Percentiles rank a stretch among this genome's conserved stretches.
These are phyloP conservation scores for Phytophthora melonis DNA, from an alignment of 352 stramenopile genomes.

Conservation along the genomic window DNA sequence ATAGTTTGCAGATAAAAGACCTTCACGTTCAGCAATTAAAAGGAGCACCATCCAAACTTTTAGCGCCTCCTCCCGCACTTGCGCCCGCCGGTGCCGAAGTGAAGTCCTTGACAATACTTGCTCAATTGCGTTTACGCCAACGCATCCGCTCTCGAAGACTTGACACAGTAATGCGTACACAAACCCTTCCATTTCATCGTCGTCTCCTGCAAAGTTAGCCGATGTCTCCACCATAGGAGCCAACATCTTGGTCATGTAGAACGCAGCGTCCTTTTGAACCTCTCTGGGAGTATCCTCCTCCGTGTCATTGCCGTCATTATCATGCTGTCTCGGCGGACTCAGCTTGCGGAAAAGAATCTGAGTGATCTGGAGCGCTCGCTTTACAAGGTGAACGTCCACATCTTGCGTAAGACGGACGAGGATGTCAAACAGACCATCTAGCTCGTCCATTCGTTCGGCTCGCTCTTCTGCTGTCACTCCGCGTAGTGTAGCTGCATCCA, in stretches of 20 bases:
- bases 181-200: constrained; percentile 55
- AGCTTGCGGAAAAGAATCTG: constrained; percentile 66
- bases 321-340: constrained; percentile 14
- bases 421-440: constrained; percentile 58
- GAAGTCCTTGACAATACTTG: constrained; percentile 41
- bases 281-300: not conserved
- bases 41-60: constrained; percentile 69
- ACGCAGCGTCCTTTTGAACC: constrained; percentile 15
- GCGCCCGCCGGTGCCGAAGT: constrained; percentile 57
- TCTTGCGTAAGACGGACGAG: constrained; percentile 66
- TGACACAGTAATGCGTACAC: constrained; percentile 44
- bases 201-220: constrained; percentile 62
- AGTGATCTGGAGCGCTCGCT: constrained; percentile 69
- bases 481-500: constrained; percentile 30
- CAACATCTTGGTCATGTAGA: constrained; percentile 57
- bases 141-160: constrained; percentile 44
- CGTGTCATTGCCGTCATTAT: constrained; percentile 2
- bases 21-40: constrained; percentile 39
- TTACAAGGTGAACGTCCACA: constrained; percentile 72
- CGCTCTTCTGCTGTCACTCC: constrained; percentile 26
- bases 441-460: constrained; percentile 16
- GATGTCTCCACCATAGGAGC: constrained; percentile 61
- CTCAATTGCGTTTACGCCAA: constrained; percentile 30
- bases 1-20: constrained; percentile 28
- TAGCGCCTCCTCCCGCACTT: constrained; percentile 71